phyloP scores from a whole-genome alignment of 202 grass and related monocot species.

The Zizania palustris region DNA sequence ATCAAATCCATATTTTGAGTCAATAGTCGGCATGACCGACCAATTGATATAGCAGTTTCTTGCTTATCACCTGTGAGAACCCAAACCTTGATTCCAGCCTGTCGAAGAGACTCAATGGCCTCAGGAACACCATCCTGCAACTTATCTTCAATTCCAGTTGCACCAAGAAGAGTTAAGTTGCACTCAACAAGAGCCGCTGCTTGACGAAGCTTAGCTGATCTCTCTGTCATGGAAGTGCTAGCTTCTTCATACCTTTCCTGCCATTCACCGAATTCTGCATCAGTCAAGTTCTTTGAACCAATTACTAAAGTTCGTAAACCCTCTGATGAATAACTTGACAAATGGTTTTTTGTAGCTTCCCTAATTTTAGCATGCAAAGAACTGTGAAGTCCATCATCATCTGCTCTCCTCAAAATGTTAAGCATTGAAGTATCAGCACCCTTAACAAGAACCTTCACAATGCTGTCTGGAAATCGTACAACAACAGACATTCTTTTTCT shows the following conservation, averaged over 20 bases:
- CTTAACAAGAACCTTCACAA: conserved; percentile 97
- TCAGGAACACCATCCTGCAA: conserved; percentile 99
- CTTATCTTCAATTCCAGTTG: conserved; percentile 96
- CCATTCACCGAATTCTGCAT: conserved; percentile 87
- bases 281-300: conserved; percentile 66
- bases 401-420: conserved; percentile 61
- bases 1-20: conserved; percentile 75
- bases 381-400: conserved; percentile 39
- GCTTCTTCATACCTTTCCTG: conserved; percentile 93
- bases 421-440: conserved; percentile 96
- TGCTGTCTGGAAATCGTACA: conserved; percentile 87
- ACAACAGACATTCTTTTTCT: conserved; percentile 99
- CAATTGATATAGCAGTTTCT: conserved; percentile 99
- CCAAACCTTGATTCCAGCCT: conserved; percentile 99
- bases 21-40: conserved; percentile 82
- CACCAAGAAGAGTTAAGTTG: conserved; percentile 85
- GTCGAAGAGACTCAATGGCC: conserved; percentile 88
- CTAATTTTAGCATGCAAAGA: conserved; percentile 62
- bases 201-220: conserved; percentile 91
- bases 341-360: conserved; percentile 70
- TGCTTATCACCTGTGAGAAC: conserved; percentile 99
- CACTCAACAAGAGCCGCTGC: conserved; percentile 79
- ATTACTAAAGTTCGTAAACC: conserved; percentile 91
- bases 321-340: conserved; percentile 76
- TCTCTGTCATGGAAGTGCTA: conserved; percentile 91